Conservation (phyloP, 306 rosid species). For the Ceratonia siliqua region DNA sequence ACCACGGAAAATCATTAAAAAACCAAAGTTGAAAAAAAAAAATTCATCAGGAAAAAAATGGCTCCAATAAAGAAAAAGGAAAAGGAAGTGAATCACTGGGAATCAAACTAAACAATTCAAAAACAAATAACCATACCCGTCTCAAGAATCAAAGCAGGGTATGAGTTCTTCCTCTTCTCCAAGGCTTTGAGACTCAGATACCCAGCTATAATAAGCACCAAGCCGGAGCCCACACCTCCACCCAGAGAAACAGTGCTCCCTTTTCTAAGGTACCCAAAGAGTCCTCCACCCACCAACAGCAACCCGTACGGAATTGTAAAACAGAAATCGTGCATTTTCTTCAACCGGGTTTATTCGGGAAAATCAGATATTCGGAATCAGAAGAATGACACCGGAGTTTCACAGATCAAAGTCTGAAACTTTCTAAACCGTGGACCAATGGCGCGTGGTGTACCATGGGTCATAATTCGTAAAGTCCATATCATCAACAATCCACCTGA, state of each 20-base stretch:
- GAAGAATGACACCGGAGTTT: not conserved
- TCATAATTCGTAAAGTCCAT: constrained; percentile 1
- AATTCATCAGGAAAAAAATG: too few species aligned
- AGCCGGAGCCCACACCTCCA: constrained; percentile 67
- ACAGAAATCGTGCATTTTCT: constrained; percentile 91
- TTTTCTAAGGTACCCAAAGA: constrained; percentile 61
- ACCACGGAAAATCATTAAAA: too few species aligned
- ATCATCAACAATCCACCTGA: not conserved
- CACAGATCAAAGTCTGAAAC: not conserved
- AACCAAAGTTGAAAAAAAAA: too few species aligned
- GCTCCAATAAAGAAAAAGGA: too few species aligned
- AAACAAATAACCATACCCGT: constrained; percentile 46
- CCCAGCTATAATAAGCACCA: constrained; percentile 68
- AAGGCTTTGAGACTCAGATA: constrained; percentile 80
- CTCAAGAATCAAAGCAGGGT: constrained; percentile 56
- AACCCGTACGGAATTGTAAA: constrained; percentile 87
- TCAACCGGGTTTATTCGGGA: constrained; percentile 31
- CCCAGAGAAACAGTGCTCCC: constrained; percentile 78
- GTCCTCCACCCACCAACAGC: constrained; percentile 66
- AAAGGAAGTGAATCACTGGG: not conserved
- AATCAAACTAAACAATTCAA: not conserved
- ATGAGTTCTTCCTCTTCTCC: constrained; percentile 66
- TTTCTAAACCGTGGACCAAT: not conserved
- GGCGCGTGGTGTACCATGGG: constrained; percentile 47
- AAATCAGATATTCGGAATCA: constrained; percentile 27